Percentiles rank a stretch among this genome's conserved stretches.
Conservation (phyloP, 768 basidiomycete genomes). For the Naganishia vishniacii region DNA sequence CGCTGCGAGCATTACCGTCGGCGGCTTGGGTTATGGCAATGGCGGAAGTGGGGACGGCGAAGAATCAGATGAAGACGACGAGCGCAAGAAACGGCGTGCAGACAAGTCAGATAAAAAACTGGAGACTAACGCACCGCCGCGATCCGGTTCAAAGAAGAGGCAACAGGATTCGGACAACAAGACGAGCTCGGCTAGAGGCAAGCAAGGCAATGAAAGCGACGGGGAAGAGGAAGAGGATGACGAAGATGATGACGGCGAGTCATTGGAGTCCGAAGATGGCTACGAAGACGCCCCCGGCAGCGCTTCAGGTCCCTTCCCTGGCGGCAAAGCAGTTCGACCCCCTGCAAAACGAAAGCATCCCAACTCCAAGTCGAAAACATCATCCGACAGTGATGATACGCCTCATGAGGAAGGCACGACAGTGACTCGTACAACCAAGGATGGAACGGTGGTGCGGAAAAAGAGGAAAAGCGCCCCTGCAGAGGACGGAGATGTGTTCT, state of each 20-base stretch:
- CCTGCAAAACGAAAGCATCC: constrained; percentile 16
- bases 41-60: constrained; percentile 12
- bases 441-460: constrained; percentile 15
- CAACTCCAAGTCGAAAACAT: background rate
- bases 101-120: constrained; percentile 15
- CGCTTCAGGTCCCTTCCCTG: constrained; percentile 11
- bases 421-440: constrained; percentile 11
- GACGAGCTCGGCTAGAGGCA: background rate
- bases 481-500: constrained; percentile 28
- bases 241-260: constrained; percentile 7
- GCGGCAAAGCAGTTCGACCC: constrained; percentile 14
- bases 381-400: background rate
- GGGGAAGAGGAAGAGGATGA: constrained; percentile 14
- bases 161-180: background rate
- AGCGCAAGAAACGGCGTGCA: constrained; percentile 2
- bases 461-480: constrained; percentile 26
- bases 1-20: constrained; percentile 27
- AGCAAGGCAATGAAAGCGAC: background rate
- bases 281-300: constrained; percentile 1
- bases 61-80: constrained; percentile 23
- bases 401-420: background rate
- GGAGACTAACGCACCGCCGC: constrained; percentile 3
- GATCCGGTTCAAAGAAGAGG: background rate
- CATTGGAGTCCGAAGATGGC: constrained; percentile 13
- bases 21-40: constrained; percentile 26